Percentiles rank a stretch among this genome's conserved stretches.
phyloP scores from a whole-genome alignment of 2,329 filamentous ascomycete genomes.

The Mollisia scopiformis region DNA sequence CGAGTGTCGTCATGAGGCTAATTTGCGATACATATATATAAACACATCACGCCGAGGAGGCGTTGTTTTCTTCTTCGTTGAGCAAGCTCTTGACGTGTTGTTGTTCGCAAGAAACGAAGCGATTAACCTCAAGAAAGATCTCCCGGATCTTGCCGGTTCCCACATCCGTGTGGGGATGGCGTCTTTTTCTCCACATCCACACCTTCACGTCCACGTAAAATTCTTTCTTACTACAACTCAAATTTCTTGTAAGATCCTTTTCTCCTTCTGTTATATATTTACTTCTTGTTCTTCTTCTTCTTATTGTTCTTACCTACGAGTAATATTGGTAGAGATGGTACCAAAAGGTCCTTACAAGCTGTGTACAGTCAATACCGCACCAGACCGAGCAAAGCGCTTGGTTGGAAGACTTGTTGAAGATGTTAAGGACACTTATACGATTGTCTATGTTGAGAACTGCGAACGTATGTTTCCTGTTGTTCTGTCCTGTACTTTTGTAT shows the following conservation, averaged over 20 bases:
- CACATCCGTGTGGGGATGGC: not conserved
- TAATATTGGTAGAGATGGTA: constrained; percentile 18
- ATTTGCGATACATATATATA: no score
- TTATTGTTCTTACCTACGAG: not conserved
- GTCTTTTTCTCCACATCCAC: not conserved
- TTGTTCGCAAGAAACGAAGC: not conserved
- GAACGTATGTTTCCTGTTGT: constrained; percentile 46
- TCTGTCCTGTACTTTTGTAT: not conserved
- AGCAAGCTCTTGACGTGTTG: not conserved
- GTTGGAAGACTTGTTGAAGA: constrained; percentile 63
- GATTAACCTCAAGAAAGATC: not conserved
- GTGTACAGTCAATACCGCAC: constrained; percentile 69
- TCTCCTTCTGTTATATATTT: not conserved
- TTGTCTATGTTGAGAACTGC: constrained; percentile 64
- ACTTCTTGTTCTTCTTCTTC: not conserved
- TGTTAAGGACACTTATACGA: constrained; percentile 65
- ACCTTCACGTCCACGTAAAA: not conserved
- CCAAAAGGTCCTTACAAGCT: constrained; percentile 62
- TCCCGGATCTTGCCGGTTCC: not conserved
- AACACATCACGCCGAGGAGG: no score
- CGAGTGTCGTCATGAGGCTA: no score
- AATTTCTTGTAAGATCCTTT: not conserved
- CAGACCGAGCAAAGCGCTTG: constrained; percentile 64
- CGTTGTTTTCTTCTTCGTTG: not conserved
- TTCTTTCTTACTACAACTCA: not conserved